Conservation (phyloP, 2,329 filamentous ascomycete genomes). For the Colletotrichum nymphaeae region DNA sequence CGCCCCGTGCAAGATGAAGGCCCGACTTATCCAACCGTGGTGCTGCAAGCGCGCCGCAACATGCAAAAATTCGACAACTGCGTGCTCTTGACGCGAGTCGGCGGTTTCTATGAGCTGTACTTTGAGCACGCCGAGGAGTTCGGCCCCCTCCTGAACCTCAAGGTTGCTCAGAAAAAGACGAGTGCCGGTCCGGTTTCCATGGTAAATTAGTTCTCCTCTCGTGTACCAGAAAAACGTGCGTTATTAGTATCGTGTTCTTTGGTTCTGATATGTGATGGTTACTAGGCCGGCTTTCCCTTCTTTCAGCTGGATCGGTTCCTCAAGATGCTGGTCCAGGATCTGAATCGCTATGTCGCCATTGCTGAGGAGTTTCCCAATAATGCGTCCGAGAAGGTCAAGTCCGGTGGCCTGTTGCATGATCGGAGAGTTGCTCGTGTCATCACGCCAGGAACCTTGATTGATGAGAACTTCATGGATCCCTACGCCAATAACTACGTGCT, state of each 20-base stretch:
- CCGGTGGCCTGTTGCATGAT: slow-evolving; percentile 85
- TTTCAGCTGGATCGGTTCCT: slow-evolving; percentile 93
- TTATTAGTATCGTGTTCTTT: slow-evolving; percentile 25
- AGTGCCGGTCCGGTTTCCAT: slow-evolving; percentile 84
- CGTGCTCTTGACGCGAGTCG: slow-evolving; percentile 90
- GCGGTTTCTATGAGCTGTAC: slow-evolving; percentile 97
- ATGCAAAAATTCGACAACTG: slow-evolving; percentile 93
- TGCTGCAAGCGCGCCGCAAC: slow-evolving; percentile 87
- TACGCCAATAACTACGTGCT: slow-evolving; percentile 94
- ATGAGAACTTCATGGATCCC: slow-evolving; percentile 97
- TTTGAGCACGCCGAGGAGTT: slow-evolving; percentile 94
- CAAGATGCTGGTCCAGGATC: slow-evolving; percentile 91
- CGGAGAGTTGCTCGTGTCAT: slow-evolving; percentile 87
- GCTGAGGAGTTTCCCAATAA: slow-evolving; percentile 91
- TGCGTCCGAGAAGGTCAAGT: slow-evolving; percentile 75
- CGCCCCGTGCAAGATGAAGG: slow-evolving; percentile 56
- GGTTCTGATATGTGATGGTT: slow-evolving; percentile 38
- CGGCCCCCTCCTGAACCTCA: slow-evolving; percentile 87
- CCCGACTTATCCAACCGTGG: slow-evolving; percentile 83
- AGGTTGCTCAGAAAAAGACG: slow-evolving; percentile 82
- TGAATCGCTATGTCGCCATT: slow-evolving; percentile 91
- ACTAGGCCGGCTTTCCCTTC: slow-evolving; percentile 88
- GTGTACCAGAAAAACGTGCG: slow-evolving; percentile 26
- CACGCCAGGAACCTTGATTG: slow-evolving; percentile 94
- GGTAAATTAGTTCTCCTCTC: slow-evolving; percentile 61